Evolutionary conservation across 163 green algal genomes (phyloP).

Genomic region (Scenedesmus sp.): DNA sequence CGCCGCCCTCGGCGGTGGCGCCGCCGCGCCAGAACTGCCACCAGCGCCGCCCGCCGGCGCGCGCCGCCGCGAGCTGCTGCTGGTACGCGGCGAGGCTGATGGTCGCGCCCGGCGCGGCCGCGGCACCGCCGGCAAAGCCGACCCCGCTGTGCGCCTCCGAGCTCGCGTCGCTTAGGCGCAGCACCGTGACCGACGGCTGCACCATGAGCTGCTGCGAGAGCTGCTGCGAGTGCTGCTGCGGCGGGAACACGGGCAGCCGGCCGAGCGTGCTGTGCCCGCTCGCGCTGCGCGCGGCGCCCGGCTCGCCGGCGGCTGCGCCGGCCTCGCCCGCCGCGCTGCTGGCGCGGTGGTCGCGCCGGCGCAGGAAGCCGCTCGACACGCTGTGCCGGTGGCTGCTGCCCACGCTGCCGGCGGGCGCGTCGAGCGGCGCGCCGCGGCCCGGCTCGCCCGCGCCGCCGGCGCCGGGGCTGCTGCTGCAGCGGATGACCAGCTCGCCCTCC

Average conservation of each 20-base stretch:
- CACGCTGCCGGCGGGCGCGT: neutral
- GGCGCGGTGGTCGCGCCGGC: neutral
- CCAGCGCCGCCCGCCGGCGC: neutral
- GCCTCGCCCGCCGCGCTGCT: neutral
- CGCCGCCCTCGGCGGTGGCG: too few species aligned
- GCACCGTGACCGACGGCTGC: slow-evolving; percentile 22
- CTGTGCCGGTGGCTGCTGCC: slow-evolving; percentile 22
- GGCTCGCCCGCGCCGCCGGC: neutral
- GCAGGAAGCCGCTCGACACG: slow-evolving; percentile 30
- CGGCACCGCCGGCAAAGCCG: too few species aligned
- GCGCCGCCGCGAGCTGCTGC: slow-evolving; percentile 7
- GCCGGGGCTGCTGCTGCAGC: slow-evolving; percentile 32
- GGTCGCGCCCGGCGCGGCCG: neutral
- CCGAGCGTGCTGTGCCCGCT: neutral
- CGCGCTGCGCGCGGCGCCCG: slow-evolving; percentile 1
- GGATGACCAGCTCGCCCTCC: slow-evolving; percentile 25
- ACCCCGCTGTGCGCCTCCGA: slow-evolving; percentile 8
- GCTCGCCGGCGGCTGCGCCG: neutral
- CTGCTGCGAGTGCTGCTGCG: slow-evolving; percentile 13
- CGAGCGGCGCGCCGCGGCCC: neutral
- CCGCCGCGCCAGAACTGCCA: slow-evolving; percentile 24
- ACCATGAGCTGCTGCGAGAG: slow-evolving; percentile 18
- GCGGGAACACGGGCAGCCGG: neutral
- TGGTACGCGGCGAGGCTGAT: slow-evolving; percentile 42
- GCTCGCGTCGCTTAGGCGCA: slow-evolving; percentile 29